phyloP scores from a whole-genome alignment of 805 yeast genomes.

The Kazachstania taianensis region DNA sequence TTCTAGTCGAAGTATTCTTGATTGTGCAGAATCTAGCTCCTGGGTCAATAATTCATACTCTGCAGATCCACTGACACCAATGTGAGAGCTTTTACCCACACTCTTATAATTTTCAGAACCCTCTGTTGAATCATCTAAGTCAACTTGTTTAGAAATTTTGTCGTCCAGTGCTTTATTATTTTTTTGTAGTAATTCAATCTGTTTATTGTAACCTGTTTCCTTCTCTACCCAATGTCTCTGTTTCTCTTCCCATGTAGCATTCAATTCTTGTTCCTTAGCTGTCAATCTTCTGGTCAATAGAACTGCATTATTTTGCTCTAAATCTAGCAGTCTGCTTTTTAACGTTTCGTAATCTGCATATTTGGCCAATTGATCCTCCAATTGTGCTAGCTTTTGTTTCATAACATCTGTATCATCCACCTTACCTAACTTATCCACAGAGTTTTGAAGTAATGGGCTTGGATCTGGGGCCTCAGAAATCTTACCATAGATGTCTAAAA shows the following conservation, averaged over 20 bases:
- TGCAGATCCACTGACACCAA: slow-evolving; percentile 25
- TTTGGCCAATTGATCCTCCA: slow-evolving; percentile 50
- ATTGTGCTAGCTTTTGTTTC: slow-evolving; percentile 38
- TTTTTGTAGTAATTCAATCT: slow-evolving; percentile 41
- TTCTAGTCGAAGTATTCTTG: slow-evolving; percentile 61
- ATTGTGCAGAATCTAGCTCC: slow-evolving; percentile 64
- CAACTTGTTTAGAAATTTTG: slow-evolving; percentile 50
- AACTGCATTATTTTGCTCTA: slow-evolving; percentile 53
- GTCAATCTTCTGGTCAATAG: slow-evolving; percentile 42
- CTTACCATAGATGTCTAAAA: slow-evolving; percentile 63
- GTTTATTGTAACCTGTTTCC: slow-evolving; percentile 42
- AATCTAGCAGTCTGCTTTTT: slow-evolving; percentile 47
- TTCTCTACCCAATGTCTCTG: slow-evolving; percentile 56
- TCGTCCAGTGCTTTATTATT: slow-evolving; percentile 58
- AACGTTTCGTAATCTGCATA: slow-evolving; percentile 73
- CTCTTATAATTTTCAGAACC: slow-evolving; percentile 10
- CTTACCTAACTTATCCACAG: slow-evolving; percentile 52
- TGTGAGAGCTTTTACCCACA: slow-evolving; percentile 17
- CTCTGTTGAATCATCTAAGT: slow-evolving; percentile 30
- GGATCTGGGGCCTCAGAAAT: slow-evolving; percentile 94
- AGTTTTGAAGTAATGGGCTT: slow-evolving; percentile 60
- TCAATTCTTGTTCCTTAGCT: slow-evolving; percentile 67
- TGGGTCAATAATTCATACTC: slow-evolving; percentile 57
- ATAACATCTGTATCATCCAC: slow-evolving; percentile 43
- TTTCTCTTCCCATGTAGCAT: slow-evolving; percentile 61